Evolutionary conservation across 331 rosid species (phyloP).

Genomic region (Stylosanthes scabra): DNA sequence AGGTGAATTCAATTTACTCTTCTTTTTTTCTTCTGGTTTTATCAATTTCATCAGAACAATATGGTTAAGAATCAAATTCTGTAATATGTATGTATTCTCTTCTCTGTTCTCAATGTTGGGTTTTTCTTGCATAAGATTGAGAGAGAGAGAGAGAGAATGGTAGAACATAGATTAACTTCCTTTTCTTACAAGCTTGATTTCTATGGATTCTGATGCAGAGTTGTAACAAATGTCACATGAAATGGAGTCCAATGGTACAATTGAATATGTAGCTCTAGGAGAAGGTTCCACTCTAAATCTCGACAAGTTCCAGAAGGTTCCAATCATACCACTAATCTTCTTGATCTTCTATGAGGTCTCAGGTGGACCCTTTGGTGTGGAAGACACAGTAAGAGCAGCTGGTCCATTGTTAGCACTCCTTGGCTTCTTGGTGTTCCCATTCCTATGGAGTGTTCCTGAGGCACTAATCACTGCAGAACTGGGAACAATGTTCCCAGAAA

Average conservation of each 20-base stretch:
- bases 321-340: conserved; percentile 55
- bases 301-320: conserved; percentile 39
- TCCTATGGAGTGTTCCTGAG: conserved; percentile 75
- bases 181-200: not conserved
- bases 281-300: conserved; percentile 41
- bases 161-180: not conserved
- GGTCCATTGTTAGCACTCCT: conserved; percentile 67
- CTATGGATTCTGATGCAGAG: conserved; percentile 35
- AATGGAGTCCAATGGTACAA: conserved; percentile 34
- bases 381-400: conserved; percentile 64
- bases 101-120: not conserved
- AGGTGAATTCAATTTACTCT: not conserved
- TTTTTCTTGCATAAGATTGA: not conserved
- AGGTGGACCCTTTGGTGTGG: conserved; percentile 76
- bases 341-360: conserved; percentile 73
- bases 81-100: too few relatives aligned
- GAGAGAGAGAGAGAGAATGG: not conserved
- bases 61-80: not conserved
- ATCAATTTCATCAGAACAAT: too few relatives aligned
- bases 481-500: conserved; percentile 73
- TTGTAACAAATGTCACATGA: conserved; percentile 29
- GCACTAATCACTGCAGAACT: conserved; percentile 72
- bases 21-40: not conserved
- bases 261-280: conserved; percentile 32
- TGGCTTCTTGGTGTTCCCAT: conserved; percentile 63